A percentile compares a stretch with the other conserved stretches of the same genome.
These are phyloP conservation scores for Ogataea pignaliae DNA, from an alignment of 805 yeast genomes.

Conservation along the genomic window DNA sequence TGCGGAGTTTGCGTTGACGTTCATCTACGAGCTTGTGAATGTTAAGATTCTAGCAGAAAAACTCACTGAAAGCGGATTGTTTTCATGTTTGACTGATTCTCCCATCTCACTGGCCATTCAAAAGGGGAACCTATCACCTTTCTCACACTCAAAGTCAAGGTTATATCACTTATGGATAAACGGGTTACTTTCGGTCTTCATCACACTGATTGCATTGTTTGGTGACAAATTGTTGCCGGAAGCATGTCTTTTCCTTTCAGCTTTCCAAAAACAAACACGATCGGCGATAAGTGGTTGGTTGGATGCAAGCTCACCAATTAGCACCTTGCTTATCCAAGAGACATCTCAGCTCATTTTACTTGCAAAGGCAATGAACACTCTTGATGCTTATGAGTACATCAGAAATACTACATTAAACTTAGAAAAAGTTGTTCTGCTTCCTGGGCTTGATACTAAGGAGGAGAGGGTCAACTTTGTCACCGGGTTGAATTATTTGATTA, in stretches of 20 bases:
- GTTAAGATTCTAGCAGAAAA: slow-evolving; percentile 62
- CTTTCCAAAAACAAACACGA: slow-evolving; percentile 63
- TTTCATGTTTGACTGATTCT: slow-evolving; percentile 66
- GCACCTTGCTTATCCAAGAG: slow-evolving; percentile 50
- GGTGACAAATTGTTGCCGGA: slow-evolving; percentile 65
- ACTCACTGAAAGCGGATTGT: slow-evolving; percentile 59
- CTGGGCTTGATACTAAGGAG: slow-evolving; percentile 57
- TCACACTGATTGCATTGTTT: slow-evolving; percentile 55
- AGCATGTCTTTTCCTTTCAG: slow-evolving; percentile 53
- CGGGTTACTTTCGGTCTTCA: slow-evolving; percentile 67
- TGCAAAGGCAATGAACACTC: slow-evolving; percentile 49
- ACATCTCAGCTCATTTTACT: slow-evolving; percentile 65
- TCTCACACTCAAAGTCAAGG: slow-evolving; percentile 39
- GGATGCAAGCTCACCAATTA: slow-evolving; percentile 43
- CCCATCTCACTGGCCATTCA: slow-evolving; percentile 65
- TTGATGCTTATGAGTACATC: slow-evolving; percentile 50
- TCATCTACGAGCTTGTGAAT: slow-evolving; percentile 62
- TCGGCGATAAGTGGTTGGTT: slow-evolving; percentile 65
- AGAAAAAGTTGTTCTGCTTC: slow-evolving; percentile 31
- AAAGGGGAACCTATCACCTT: slow-evolving; percentile 56
- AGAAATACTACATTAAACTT: slow-evolving; percentile 11
- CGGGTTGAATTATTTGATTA: slow-evolving; percentile 65
- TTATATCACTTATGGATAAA: slow-evolving; percentile 82
- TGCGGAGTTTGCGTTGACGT: slow-evolving; percentile 68
- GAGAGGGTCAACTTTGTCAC: slow-evolving; percentile 57